Percentiles rank a stretch among this genome's conserved stretches.
These are phyloP conservation scores for Chaetomium sp. DNA, from an alignment of 2,329 filamentous ascomycete species.

Conservation along the genomic window DNA sequence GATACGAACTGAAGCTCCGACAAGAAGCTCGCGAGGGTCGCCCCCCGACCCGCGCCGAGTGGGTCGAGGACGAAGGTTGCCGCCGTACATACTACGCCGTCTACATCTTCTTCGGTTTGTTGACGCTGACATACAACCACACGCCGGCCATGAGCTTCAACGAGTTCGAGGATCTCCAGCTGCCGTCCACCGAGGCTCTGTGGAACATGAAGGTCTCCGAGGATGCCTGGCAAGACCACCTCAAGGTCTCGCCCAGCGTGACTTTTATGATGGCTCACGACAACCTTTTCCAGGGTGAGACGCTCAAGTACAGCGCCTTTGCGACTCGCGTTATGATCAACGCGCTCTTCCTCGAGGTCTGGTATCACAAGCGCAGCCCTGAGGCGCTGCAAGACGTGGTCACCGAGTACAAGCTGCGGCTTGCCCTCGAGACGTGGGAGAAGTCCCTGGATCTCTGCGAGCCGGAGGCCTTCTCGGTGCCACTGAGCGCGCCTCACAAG, in stretches of 20 bases:
- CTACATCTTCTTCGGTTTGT: slow-evolving; percentile 96
- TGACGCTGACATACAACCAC: slow-evolving; percentile 96
- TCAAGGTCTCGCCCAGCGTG: slow-evolving; percentile 69
- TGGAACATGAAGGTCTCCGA: slow-evolving; percentile 86
- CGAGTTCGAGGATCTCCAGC: slow-evolving; percentile 89
- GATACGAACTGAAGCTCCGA: slow-evolving; percentile 92
- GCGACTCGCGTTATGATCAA: slow-evolving; percentile 99
- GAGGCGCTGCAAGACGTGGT: slow-evolving; percentile 96
- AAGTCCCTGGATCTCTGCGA: slow-evolving; percentile 93
- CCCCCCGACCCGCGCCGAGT: slow-evolving; percentile 79
- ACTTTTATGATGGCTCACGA: slow-evolving; percentile 95
- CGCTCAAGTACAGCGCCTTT: slow-evolving; percentile 90
- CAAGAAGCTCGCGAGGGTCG: slow-evolving; percentile 81
- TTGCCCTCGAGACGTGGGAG: slow-evolving; percentile 98
- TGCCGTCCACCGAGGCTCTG: slow-evolving; percentile 89
- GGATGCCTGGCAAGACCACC: slow-evolving; percentile 81
- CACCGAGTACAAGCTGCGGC: slow-evolving; percentile 94
- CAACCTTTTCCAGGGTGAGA: slow-evolving; percentile 91
- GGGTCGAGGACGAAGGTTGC: slow-evolving; percentile 96
- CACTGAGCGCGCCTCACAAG: slow-evolving; percentile 91
- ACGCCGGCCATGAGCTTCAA: slow-evolving; percentile 98
- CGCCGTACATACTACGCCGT: slow-evolving; percentile 96
- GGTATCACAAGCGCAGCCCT: slow-evolving; percentile 98
- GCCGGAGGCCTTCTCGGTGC: slow-evolving; percentile 83
- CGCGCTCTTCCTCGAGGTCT: slow-evolving; percentile 94